Base-by-base conservation (phyloP, 345 rosid species). In the Populus davidiana region DNA sequence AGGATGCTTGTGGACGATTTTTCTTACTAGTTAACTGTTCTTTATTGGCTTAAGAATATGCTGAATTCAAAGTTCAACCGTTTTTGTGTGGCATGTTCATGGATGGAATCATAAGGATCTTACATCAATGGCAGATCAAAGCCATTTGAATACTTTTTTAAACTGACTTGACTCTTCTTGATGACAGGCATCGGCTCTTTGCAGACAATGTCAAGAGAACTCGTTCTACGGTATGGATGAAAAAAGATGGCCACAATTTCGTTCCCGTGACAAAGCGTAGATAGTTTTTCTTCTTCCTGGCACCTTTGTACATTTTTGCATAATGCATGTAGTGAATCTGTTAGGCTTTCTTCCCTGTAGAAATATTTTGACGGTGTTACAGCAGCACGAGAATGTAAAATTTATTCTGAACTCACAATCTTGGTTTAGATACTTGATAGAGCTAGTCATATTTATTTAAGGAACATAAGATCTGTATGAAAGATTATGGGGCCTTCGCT, bases 211-310 rank as follows among this genome's bases (percentile, higher is more conserved):
- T 93, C 56, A 91, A 84, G 83, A 88, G 81, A 80, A 93, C 98
- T 7, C 89, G 97, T 25, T 89, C 94, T 18, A 90, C 94, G 0
- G 69, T 86, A 63, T 90, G 98, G 98, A 75, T 93, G 61, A 96
- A 77, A 79, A 88, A 85, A 69, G 90, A 82, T 27, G 84, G 88
- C 69, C 76, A 81, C 17, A 80, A 78, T 70, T 91, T 89, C 80
- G 85, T 71, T 49, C 87, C 89, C 12, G 87, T 88, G 36, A 13
- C 77, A 61, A 84, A 82, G 67, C 81, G 44, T 18, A 86, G 74
- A 79, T 82, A 74, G 47, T 14, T 35, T 43, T 2, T 29, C 14
- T 23, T 23, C 27, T 49, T 3, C 29, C 63, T 13, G 0, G 14
- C 63, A 59, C 25, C 13, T n/a, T 3, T 9, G 12, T 39, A 43